Evolutionary conservation across 164 flowering plant genomes (phyloP), one percentile per base, ranked within the genome.

Genomic region (Houttuynia cordata): DNA sequence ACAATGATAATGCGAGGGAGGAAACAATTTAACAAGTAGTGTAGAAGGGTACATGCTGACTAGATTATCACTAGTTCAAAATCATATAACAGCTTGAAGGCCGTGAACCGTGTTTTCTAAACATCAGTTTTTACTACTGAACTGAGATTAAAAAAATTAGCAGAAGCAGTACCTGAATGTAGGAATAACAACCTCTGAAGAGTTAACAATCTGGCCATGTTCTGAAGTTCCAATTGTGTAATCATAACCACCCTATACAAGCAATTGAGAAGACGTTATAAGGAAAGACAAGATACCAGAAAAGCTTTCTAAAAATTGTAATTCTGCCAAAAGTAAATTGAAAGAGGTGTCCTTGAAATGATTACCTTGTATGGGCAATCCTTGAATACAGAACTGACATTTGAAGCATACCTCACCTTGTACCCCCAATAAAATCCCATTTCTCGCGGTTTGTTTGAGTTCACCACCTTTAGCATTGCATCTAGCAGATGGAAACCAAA

Each of bases 151-250:
- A 10, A 54, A 18, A 30, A 34, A 39, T 4, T 12, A 30, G 4
- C 18, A 17, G 9, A 0, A 30, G n/a, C 18, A 37, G 40, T 78
- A 93, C 97, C 91, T 88, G 79, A 85, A 93, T 23, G 73, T 56
- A 21, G 99, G 99, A 45, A 93, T 59, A 57, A 57, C 58, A 12
- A 90, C 86, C 66, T 85, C 89, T 53, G 96, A 90, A 60, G 99
- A 82, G 49, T 71, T 80, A 56, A 90, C 56, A 64, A 72, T 64
- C 50, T 54, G 58, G 24, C 99, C 99, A 75, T 85, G 97, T 80
- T 93, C 99, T 14, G 99, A 93, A 62, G 97, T 93, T 65, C 99
- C 99, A 68, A 93, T 83, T 62, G 71, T 57, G 68, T 83, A 67
- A 76, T 90, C 93, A 75, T 90, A 93, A 51, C 97, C 96, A 69